Conservation (phyloP, 192 early-diverging fungal species). For the Backusella luteola region DNA sequence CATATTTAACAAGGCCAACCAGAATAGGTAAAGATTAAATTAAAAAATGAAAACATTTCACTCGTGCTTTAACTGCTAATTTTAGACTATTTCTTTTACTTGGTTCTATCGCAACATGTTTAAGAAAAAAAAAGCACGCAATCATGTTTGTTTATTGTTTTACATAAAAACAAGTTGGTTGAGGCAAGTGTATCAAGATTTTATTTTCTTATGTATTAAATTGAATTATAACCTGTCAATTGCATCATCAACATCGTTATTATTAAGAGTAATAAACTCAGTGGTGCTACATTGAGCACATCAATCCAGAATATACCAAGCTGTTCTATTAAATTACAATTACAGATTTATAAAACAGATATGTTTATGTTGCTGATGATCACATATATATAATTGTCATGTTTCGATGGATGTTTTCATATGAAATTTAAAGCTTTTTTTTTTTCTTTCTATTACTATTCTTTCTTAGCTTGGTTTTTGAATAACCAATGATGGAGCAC, state of each 20-base stretch:
- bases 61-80: not conserved
- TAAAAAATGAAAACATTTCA: not conserved
- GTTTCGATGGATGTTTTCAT: not conserved
- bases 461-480: not conserved
- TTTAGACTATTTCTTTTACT: not conserved
- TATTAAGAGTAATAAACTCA: no score
- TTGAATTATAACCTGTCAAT: not conserved
- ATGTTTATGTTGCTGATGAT: not conserved
- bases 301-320: not conserved
- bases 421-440: not conserved
- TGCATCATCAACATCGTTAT: not conserved
- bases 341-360: not conserved
- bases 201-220: no score
- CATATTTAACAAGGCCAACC: not conserved
- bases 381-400: not conserved
- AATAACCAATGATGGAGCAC: not conserved
- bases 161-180: no score
- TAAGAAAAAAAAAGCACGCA: no score
- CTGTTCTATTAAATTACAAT: not conserved
- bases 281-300: no score
- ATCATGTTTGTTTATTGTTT: no score
- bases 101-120: no score
- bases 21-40: slow-evolving; percentile 7
- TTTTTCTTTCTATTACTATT: no score
- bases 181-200: no score